Base-by-base conservation (phyloP, 2,329 filamentous ascomycete genomes). In the Diaporthe australafricana region DNA sequence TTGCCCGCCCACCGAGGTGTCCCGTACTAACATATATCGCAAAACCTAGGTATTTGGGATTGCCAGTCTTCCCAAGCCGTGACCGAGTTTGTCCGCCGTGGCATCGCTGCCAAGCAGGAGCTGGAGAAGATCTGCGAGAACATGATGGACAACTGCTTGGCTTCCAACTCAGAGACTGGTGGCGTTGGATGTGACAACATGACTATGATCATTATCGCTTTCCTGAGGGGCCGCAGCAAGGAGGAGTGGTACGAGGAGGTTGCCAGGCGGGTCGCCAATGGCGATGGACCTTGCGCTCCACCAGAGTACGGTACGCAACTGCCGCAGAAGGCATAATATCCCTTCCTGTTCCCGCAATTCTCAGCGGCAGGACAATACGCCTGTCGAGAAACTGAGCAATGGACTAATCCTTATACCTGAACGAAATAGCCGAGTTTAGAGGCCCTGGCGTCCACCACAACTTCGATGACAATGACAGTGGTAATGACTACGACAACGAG, bases 71-170 rank as follows among this genome's bases (percentile, higher is more conserved):
- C 96, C 56, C 96, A 99, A 86, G 94, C 96, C 48, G 96, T 99
- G 42, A 87, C 98, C 77, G 96, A 99, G 83, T 99, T 99, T 81
- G 96, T 98, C 75, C 91, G 96, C 81, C 93, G 96, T 80, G 96
- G 96, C 71, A 98, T 99, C 82, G 96, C 95, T 63, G 95, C 95
- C 66, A 98, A 98, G 87, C 96, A 99, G 84, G 93, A 97, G 63
- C 89, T 99, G 66, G 91, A 95, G 70, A 93, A 94, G 81, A 98
- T 99, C 79, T 98, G 96, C 83, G 96, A 99, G 85, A 99, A 99
- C 86, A 98, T 99, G 94, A 99, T 99, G 96, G 96, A 99, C 87
- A 99, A 98, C 86, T 99, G 96, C 81, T 88, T 99, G 76, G 95
- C 96, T 50, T 97, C 95, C 74, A 98, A 97, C 89, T 98, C 95